phyloP scores from a whole-genome alignment of 140 eudicot genomes.

The Bidens hawaiensis region DNA sequence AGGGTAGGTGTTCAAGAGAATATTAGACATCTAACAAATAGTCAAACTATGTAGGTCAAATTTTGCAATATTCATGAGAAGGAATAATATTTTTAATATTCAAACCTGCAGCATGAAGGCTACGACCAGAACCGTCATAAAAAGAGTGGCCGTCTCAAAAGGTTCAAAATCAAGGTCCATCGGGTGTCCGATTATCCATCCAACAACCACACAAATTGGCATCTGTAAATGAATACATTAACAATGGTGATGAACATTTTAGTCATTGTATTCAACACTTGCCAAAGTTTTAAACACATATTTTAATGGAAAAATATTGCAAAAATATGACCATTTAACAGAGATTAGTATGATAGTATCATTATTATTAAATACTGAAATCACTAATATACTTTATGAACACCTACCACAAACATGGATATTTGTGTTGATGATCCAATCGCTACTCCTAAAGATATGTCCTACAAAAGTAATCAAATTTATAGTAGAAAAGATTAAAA shows the following conservation, averaged over 20 bases:
- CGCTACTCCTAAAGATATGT: constrained; percentile 72
- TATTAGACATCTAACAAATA: background rate
- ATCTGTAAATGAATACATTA: constrained; percentile 37
- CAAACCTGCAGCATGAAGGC: constrained; percentile 78
- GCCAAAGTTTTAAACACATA: background rate
- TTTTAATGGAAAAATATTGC: background rate
- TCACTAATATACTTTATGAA: background rate
- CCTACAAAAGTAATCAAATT: constrained; percentile 33
- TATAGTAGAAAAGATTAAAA: no score
- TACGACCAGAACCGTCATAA: constrained; percentile 64
- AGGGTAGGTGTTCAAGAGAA: no score
- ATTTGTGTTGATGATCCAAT: constrained; percentile 82
- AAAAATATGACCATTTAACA: background rate
- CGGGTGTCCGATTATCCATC: constrained; percentile 65
- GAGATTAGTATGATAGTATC: background rate
- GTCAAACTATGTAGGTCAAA: no score
- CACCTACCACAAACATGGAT: constrained; percentile 76
- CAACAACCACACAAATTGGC: constrained; percentile 70
- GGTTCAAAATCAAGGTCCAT: constrained; percentile 71
- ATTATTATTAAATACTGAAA: background rate
- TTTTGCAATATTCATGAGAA: background rate
- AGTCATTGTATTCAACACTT: background rate
- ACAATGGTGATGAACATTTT: background rate
- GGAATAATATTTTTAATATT: background rate
- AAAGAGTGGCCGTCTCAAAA: constrained; percentile 71